Base-by-base conservation (phyloP, 192 early-diverging fungal genomes). In the Pilobolus umbonatus region DNA sequence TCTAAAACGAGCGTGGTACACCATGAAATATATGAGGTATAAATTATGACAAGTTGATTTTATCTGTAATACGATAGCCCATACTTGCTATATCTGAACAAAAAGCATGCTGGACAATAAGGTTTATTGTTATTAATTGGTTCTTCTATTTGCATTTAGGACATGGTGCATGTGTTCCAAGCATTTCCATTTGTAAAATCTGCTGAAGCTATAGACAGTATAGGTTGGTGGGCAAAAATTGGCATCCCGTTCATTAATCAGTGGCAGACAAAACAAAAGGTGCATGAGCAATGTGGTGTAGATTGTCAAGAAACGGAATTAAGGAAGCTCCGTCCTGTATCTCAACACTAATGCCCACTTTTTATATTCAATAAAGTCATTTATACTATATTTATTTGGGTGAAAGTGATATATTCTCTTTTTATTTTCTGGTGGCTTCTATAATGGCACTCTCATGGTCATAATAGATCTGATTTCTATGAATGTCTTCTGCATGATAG, bases 401-500 rank as follows among this genome's bases (percentile, higher is more conserved):
- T n/a, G n/a, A n/a, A n/a, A n/a, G n/a, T n/a, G n/a, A n/a, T n/a
- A n/a, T n/a, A n/a, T n/a, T n/a, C n/a, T n/a, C n/a, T n/a, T n/a
- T n/a, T n/a, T n/a, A n/a, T n/a, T n/a, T n/a, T n/a, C n/a, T n/a
- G n/a, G n/a, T n/a, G n/a, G n/a, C 52, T 12, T 70, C 62, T 35
- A 70, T 44, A 30, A 65, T 53, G 4, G 62, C 51, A 31, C 68
- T 54, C 29, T 82, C 75, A 39, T 75, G 73, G 55, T 82, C 80
- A 61, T 76, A 82, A 55, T 74, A 73, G 1, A 78, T 60, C 8
- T 71, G 29, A 22, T 78, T 61, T 30, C 74, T 70, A 47, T 69
- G 62, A 19, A 82, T 75, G 64, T 82, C 80, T 42, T 82, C 78
- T n/a, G 69, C 76, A 55, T 82, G 80, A 59, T 80, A 82, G 5